Base-by-base conservation (phyloP, 75 land plant genomes). In the Selaginella tamariscina region DNA sequence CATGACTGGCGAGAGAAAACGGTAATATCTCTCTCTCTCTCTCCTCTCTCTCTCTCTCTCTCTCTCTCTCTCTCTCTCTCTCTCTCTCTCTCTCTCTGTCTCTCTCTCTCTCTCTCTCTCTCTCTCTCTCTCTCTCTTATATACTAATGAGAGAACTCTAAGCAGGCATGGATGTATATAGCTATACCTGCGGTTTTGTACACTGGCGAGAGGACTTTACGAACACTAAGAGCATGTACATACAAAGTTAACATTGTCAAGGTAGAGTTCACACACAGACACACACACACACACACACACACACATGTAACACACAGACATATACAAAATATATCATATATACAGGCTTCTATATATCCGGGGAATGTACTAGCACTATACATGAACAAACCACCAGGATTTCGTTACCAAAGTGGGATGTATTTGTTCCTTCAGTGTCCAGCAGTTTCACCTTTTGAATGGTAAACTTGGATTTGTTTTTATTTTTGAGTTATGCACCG, bases 91-190 rank as follows among this genome's bases (percentile, higher is more conserved):
- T 74, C 20, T 28, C 65, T 8, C 75, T 68, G 31, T 31, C 21
- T 2, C 21, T 59, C 8, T 59, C 21, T 2, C 21, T 23, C 23
- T 59, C 62, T 59, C 23, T n/a, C 62, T 59, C 21, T 27, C 8
- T 21, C n/a, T 23, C 21, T 59, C 27, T 5, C 21, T 59, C 18
- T 59, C 21, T n/a, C n/a, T n/a, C n/a, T n/a, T n/a, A n/a, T n/a
- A n/a, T n/a, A n/a, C n/a, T n/a, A n/a, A n/a, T n/a, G n/a, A n/a
- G n/a, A n/a, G 54, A 49, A 11, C 54, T 2, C 32, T 32, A 32
- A 60, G 63, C 88, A 88, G 93, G 86, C 90, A 68, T 89, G 94
- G 94, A 84, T 86, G 83, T 89, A 89, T 75, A 74, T 86, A 33
- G 68, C 79, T 31, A 71, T 79, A 73, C 94, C 94, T 28, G 44